phyloP scores from a whole-genome alignment of 192 early-diverging fungal species.

The Mortierella antarctica region DNA sequence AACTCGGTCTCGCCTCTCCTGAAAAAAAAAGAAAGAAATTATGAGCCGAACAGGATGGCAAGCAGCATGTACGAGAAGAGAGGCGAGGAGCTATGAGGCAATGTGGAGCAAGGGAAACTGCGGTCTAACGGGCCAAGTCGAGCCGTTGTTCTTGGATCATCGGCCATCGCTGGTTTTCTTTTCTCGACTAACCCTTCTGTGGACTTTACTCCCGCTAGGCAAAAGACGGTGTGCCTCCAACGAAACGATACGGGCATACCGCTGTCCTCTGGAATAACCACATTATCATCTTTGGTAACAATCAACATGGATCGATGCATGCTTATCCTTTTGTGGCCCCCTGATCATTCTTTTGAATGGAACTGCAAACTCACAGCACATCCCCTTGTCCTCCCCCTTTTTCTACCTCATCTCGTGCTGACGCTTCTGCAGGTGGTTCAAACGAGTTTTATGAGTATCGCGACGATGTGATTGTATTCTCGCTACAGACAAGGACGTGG shows the following conservation, averaged over 20 bases:
- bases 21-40: too few species aligned
- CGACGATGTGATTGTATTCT: conserved; percentile 69
- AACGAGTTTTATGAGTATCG: conserved; percentile 64
- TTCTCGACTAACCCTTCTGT: too few species aligned
- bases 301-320: too few species aligned
- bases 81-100: too few species aligned
- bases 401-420: background rate
- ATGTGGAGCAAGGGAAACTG: too few species aligned
- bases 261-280: conserved; percentile 64
- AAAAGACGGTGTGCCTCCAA: conserved; percentile 62
- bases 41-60: too few species aligned
- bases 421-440: conserved; percentile 54
- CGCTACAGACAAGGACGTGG: conserved; percentile 65
- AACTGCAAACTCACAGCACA: conserved; percentile 17
- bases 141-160: too few species aligned
- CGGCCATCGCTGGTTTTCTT: too few species aligned
- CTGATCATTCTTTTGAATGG: background rate
- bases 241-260: conserved; percentile 68
- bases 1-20: too few species aligned
- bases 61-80: too few species aligned
- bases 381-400: background rate
- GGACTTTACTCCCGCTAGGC: conserved; percentile 25
- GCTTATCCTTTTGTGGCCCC: background rate
- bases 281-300: conserved; percentile 63
- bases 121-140: too few species aligned